phyloP scores from a whole-genome alignment of 2,329 filamentous ascomycete genomes.

The Stromatinia cepivora region DNA sequence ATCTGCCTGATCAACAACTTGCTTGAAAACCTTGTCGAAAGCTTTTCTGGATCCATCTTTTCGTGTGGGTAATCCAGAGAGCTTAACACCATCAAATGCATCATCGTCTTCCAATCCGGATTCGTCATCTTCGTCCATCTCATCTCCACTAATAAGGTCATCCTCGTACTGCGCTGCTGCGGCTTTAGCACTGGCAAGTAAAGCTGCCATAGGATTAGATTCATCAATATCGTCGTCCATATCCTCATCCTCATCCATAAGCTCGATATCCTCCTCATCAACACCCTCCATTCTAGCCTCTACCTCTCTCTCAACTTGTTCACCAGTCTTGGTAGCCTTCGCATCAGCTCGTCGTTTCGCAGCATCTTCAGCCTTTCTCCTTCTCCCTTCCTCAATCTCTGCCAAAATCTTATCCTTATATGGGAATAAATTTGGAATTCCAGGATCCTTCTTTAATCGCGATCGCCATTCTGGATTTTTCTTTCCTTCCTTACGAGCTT shows the following conservation, averaged over 20 bases:
- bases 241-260: slow-evolving; percentile 54
- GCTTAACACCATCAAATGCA: slow-evolving; percentile 50
- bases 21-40: slow-evolving; percentile 95
- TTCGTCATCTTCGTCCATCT: slow-evolving; percentile 57
- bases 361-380: slow-evolving; percentile 77
- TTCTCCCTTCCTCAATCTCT: slow-evolving; percentile 87
- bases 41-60: slow-evolving; percentile 74
- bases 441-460: slow-evolving; percentile 94
- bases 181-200: slow-evolving; percentile 78
- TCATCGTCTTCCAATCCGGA: slow-evolving; percentile 50
- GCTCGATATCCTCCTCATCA: slow-evolving; percentile 51
- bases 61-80: slow-evolving; percentile 53
- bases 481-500: slow-evolving; percentile 84
- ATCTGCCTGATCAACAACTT: slow-evolving; percentile 84
- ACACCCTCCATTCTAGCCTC: slow-evolving; percentile 49
- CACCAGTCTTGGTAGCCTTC: slow-evolving; percentile 62
- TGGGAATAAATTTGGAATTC: slow-evolving; percentile 95
- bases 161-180: slow-evolving; percentile 73
- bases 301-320: slow-evolving; percentile 46
- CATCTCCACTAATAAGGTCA: slow-evolving; percentile 47
- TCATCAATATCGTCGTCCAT: slow-evolving; percentile 61
- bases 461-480: slow-evolving; percentile 98
- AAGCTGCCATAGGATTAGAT: slow-evolving; percentile 87
- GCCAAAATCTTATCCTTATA: slow-evolving; percentile 95
- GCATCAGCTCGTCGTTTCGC: slow-evolving; percentile 70